phyloP scores from a whole-genome alignment of 352 stramenopile species.

The Globisporangium alternatum region DNA sequence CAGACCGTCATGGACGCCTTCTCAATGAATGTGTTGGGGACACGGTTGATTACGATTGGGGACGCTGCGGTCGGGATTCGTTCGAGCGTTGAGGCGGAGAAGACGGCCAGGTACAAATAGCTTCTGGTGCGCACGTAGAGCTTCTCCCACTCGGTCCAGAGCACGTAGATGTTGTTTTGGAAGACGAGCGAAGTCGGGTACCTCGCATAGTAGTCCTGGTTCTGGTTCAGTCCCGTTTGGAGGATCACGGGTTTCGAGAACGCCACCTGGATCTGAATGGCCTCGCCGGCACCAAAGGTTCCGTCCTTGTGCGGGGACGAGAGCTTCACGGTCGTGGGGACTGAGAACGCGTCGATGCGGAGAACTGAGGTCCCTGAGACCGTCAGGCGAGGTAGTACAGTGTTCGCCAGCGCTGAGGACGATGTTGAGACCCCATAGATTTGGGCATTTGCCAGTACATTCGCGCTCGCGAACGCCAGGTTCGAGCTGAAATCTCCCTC shows the following conservation, averaged over 20 bases:
- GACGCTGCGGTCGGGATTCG: conserved; percentile 22
- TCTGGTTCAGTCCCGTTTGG: conserved; percentile 55
- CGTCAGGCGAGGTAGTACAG: conserved; percentile 31
- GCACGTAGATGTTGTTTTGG: conserved; percentile 44
- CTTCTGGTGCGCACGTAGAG: conserved; percentile 35
- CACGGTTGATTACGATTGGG: conserved; percentile 34
- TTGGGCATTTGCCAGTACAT: conserved; percentile 33
- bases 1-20: conserved; percentile 40
- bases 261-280: conserved; percentile 63
- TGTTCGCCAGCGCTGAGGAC: conserved; percentile 27
- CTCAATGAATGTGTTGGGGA: conserved; percentile 52
- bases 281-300: conserved; percentile 52
- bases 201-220: conserved; percentile 51
- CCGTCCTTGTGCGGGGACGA: conserved; percentile 49
- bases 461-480: conserved; percentile 45
- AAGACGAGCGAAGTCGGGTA: conserved; percentile 39
- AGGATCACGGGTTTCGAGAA: conserved; percentile 67
- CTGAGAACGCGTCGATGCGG: conserved; percentile 48
- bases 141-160: conserved; percentile 62
- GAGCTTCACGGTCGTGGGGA: conserved; percentile 57
- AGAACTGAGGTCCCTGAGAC: conserved; percentile 32
- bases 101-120: conserved; percentile 54
- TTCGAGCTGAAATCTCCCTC: conserved; percentile 51
- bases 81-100: conserved; percentile 38
- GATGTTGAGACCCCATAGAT: conserved; percentile 54